phyloP scores from a whole-genome alignment of 306 rosid genomes.

The Trifolium pratense region DNA sequence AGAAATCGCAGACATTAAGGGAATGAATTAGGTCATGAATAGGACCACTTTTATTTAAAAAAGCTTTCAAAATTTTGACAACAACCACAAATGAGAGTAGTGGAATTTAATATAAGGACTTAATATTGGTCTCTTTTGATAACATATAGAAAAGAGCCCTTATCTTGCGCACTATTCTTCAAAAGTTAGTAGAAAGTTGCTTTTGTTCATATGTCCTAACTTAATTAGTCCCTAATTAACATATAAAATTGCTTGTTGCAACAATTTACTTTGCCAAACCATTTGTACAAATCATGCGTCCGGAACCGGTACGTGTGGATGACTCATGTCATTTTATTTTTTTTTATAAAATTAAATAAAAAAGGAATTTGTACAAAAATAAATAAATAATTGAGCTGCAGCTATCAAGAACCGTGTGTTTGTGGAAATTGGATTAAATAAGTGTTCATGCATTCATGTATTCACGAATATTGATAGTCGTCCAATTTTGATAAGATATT shows the following conservation, averaged over 20 bases:
- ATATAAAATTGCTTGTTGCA: conserved; percentile 13
- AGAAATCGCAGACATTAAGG: background rate
- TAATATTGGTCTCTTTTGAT: conserved; percentile 25
- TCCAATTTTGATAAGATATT: no score
- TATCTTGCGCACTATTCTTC: conserved; percentile 26
- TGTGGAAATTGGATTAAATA: no score
- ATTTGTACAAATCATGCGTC: background rate
- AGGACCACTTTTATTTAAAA: conserved; percentile 19
- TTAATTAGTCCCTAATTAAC: background rate
- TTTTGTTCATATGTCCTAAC: conserved; percentile 33
- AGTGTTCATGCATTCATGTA: no score
- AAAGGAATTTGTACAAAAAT: no score
- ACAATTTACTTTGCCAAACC: conserved; percentile 4
- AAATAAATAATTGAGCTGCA: no score
- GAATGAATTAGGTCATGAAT: conserved; percentile 47
- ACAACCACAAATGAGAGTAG: background rate
- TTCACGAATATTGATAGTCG: no score
- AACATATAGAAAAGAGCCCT: conserved; percentile 25
- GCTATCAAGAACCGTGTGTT: no score
- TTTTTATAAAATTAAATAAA: no score
- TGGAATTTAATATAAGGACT: conserved; percentile 12
- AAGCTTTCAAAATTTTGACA: conserved; percentile 2
- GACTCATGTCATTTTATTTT: background rate
- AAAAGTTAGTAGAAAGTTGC: background rate
- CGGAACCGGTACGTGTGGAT: background rate